Percentiles rank a stretch among this genome's conserved stretches.
Conservation (phyloP, 768 basidiomycete species). For the Calvatia gigantea region DNA sequence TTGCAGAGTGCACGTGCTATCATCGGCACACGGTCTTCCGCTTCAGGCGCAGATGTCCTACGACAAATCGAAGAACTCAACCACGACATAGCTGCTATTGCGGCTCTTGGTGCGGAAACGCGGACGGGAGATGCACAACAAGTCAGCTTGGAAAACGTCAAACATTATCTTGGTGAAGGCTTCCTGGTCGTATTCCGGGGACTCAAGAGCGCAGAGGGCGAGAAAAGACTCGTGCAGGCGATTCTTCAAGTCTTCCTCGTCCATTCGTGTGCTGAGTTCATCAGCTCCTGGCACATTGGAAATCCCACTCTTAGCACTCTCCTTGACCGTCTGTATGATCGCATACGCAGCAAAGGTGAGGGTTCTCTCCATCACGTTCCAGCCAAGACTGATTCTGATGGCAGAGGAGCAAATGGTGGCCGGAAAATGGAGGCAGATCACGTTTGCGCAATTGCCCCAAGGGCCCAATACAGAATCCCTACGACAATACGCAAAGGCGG, state of each 20-base stretch:
- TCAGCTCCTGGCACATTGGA: slow-evolving; percentile 36
- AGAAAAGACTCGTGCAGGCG: slow-evolving; percentile 4
- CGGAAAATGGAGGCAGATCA: slow-evolving; percentile 52
- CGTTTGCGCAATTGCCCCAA: slow-evolving; percentile 17
- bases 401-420: slow-evolving; percentile 21
- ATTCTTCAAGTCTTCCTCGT: slow-evolving; percentile 10
- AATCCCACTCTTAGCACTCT: slow-evolving; percentile 29
- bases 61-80: slow-evolving; percentile 44
- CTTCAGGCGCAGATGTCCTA: slow-evolving; percentile 36
- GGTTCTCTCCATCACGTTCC: no score
- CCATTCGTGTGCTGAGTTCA: slow-evolving; percentile 27
- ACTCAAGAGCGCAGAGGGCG: background rate
- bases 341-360: background rate
- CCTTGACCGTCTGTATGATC: slow-evolving; percentile 23
- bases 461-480: background rate
- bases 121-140: background rate
- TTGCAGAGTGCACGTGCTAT: slow-evolving; percentile 44
- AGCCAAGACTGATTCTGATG: background rate
- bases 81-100: slow-evolving; percentile 44
- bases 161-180: slow-evolving; percentile 17
- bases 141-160: slow-evolving; percentile 18
- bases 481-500: background rate
- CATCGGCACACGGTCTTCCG: slow-evolving; percentile 42
- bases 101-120: slow-evolving; percentile 24
- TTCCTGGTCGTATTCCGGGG: slow-evolving; percentile 5